Evolutionary conservation across 768 basidiomycete species (phyloP).

Genomic region (Boletus rufocinnamomeus): DNA sequence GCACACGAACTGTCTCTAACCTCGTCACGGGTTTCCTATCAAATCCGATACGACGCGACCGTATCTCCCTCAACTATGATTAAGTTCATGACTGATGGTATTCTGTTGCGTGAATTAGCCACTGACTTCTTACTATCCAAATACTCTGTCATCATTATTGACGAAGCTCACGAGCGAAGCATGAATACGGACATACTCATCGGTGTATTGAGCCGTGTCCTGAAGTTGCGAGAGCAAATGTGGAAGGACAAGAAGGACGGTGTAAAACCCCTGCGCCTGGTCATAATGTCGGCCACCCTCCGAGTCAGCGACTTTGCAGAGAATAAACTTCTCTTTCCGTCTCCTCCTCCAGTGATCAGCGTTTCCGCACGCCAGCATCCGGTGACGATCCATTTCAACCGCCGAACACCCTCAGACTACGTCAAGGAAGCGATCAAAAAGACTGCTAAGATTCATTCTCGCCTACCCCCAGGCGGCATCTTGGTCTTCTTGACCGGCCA

Average conservation of each 20-base stretch:
- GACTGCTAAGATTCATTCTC: conserved; percentile 86
- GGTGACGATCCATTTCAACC: conserved; percentile 92
- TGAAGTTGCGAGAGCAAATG: conserved; percentile 84
- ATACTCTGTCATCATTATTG: conserved; percentile 94
- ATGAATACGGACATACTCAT: conserved; percentile 98
- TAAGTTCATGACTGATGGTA: conserved; percentile 99
- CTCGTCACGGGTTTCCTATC: conserved; percentile 84
- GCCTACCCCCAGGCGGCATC: conserved; percentile 90
- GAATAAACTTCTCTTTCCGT: conserved; percentile 77
- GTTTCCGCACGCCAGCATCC: conserved; percentile 92
- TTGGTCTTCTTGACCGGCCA: conserved; percentile 95
- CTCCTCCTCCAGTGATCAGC: conserved; percentile 88
- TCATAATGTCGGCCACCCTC: conserved; percentile 99
- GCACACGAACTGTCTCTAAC: conserved; percentile 89
- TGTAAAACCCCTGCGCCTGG: conserved; percentile 83
- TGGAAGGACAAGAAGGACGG: conserved; percentile 79
- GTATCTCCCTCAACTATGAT: conserved; percentile 87
- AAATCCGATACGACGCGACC: conserved; percentile 96
- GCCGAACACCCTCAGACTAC: conserved; percentile 84
- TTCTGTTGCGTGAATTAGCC: conserved; percentile 88
- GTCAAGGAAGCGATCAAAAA: conserved; percentile 90
- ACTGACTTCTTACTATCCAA: conserved; percentile 91
- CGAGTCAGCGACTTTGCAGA: conserved; percentile 91
- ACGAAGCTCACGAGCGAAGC: conserved; percentile 97
- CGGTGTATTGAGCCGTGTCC: conserved; percentile 92